A percentile compares a stretch with the other conserved stretches of the same genome.
Conservation (phyloP, 2,329 filamentous ascomycete genomes). For the Aspergillus ochraceus region DNA sequence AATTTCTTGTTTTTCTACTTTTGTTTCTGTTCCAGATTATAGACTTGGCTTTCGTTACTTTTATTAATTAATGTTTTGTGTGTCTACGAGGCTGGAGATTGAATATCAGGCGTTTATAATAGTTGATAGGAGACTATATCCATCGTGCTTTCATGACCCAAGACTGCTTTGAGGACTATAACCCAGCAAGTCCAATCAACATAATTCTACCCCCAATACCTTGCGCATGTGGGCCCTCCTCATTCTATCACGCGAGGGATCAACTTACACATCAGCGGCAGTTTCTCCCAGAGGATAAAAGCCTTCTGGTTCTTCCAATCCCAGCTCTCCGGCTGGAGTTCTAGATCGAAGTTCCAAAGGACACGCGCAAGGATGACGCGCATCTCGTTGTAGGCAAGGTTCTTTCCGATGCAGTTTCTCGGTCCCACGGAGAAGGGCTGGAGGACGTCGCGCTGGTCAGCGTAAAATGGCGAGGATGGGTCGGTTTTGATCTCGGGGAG, state of each 20-base stretch:
- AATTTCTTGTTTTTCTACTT: too few species aligned
- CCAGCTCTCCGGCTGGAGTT: slow-evolving; percentile 35
- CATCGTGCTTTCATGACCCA: too few species aligned
- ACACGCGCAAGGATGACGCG: slow-evolving; percentile 48
- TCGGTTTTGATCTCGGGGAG: slow-evolving; percentile 22
- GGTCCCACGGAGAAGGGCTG: slow-evolving; percentile 52
- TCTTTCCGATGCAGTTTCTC: slow-evolving; percentile 51
- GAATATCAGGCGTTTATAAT: too few species aligned
- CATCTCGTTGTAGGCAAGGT: slow-evolving; percentile 52
- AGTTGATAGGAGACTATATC: too few species aligned
- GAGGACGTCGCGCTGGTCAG: slow-evolving; percentile 46
- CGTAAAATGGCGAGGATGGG: slow-evolving; percentile 31
- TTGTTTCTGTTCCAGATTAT: too few species aligned
- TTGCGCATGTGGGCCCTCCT: too few species aligned
- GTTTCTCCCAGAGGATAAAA: slow-evolving; percentile 43
- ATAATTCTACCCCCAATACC: too few species aligned
- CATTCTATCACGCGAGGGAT: too few species aligned
- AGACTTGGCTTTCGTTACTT: not conserved
- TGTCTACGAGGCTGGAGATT: not conserved
- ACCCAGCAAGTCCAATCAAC: too few species aligned
- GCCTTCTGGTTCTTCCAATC: slow-evolving; percentile 40
- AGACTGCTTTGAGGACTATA: too few species aligned
- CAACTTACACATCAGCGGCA: slow-evolving; percentile 24
- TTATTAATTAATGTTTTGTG: not conserved
- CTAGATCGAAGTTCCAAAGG: slow-evolving; percentile 51